Percentiles rank a stretch among this genome's conserved stretches.
These are phyloP conservation scores for Phytopythium oedochilum DNA, from an alignment of 352 stramenopile genomes.

Conservation along the genomic window DNA sequence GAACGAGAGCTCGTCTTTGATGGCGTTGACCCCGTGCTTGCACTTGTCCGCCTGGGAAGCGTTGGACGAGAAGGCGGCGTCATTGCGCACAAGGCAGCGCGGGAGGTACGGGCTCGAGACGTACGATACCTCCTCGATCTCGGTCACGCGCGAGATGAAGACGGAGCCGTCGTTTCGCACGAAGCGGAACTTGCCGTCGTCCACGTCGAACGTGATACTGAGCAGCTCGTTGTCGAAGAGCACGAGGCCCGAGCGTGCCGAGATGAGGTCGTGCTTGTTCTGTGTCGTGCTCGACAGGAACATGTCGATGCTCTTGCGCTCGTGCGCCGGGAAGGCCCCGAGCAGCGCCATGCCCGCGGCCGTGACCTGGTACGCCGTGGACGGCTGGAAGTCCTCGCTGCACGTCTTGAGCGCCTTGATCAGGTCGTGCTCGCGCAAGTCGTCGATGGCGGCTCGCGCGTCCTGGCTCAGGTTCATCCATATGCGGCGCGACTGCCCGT, in stretches of 20 bases:
- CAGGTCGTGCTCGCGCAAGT: conserved; percentile 93
- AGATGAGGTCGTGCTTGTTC: conserved; percentile 17
- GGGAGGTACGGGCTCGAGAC: conserved; percentile 97
- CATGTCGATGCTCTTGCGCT: conserved; percentile 57
- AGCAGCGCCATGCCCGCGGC: conserved; percentile 34
- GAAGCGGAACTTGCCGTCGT: conserved; percentile 88
- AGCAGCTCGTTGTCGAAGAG: conserved; percentile 88
- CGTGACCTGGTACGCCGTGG: conserved; percentile 92
- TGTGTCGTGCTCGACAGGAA: conserved; percentile 37
- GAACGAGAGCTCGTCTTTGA: conserved; percentile 93
- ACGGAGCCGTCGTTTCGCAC: conserved; percentile 76
- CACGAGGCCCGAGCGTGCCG: conserved; percentile 82
- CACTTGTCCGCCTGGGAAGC: conserved; percentile 88
- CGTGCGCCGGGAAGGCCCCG: conserved; percentile 20
- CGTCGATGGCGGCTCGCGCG: conserved; percentile 94
- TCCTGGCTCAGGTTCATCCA: conserved; percentile 96
- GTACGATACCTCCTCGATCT: conserved; percentile 97
- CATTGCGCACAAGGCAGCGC: conserved; percentile 91
- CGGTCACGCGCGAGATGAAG: conserved; percentile 92
- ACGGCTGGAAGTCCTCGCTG: conserved; percentile 92
- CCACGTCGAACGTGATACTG: conserved; percentile 90
- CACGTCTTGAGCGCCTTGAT: conserved; percentile 95
- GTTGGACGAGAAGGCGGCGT: conserved; percentile 93
- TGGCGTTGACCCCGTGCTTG: conserved; percentile 74
- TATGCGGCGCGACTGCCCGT: conserved; percentile 74